Base-by-base conservation (phyloP, 208 protist species). In the Wallacemonas sp. region DNA sequence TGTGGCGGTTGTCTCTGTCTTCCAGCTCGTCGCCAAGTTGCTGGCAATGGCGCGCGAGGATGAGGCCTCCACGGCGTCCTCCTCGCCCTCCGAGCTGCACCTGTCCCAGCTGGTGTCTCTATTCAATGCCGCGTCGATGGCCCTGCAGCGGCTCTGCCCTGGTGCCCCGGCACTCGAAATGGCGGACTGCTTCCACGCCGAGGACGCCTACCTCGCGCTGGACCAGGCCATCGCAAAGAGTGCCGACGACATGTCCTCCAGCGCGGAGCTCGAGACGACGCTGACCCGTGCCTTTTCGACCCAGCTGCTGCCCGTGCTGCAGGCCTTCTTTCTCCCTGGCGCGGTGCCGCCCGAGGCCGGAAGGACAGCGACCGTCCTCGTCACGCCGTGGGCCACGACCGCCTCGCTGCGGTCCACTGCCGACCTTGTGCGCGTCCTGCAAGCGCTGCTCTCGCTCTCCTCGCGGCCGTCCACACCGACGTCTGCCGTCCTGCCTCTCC, bases 1-100 rank as follows among this genome's bases (percentile, higher is more conserved):
- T 7, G 52, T 59, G 4, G 81, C 79, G 12, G 59, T 95, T 36
- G 59, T 76, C 3, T 92, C 86, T 16, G 84, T 87, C 7, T 86
- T 93, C 62, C 54, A 22, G 28, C 82, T 95, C 46, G 61, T 91
- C 32, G 48, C 71, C 12, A 89, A 74, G 46, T 7, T 90, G 20
- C 26, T 84, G 16, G 65, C 72, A 18, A 39, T 25, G 46, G 25
- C 5, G 4, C 8, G 31, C 42, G 39, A 32, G 1, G 63, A 50
- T 2, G 62, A 14, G 25, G 23, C 42, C n/a, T n/a, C n/a, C n/a
- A n/a, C n/a, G n/a, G n/a, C n/a, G n/a, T n/a, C n/a, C n/a, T n/a
- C n/a, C n/a, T n/a, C n/a, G n/a, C n/a, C n/a, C n/a, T n/a, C n/a
- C n/a, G n/a, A n/a, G n/a, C n/a, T n/a, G n/a, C 39, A 59, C 2